Conservation (phyloP, 805 yeast species). For the Cyberlindnera mycetangii region DNA sequence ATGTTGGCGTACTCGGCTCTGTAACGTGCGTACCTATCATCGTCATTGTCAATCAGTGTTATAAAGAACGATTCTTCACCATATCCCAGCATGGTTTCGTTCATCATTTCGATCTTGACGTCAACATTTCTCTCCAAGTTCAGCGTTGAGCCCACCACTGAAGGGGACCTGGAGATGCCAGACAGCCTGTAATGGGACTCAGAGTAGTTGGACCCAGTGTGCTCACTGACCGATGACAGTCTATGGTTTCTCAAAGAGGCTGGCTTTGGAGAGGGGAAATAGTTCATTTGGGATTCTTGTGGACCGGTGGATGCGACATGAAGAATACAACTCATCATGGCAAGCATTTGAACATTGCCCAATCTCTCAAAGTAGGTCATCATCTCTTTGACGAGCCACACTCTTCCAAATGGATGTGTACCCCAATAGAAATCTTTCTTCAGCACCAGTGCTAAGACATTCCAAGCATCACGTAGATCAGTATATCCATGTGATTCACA, state of each 20-base stretch:
- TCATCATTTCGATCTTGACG: conserved; percentile 46
- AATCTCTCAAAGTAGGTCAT: conserved; percentile 59
- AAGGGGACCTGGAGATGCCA: conserved; percentile 25
- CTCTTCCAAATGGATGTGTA: conserved; percentile 69
- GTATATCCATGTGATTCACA: conserved; percentile 60
- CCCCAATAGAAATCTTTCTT: conserved; percentile 67
- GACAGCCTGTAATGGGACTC: conserved; percentile 24
- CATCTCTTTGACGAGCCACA: conserved; percentile 61
- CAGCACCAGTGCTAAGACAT: conserved; percentile 42
- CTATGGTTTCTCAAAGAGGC: conserved; percentile 12
- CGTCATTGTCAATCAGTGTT: conserved; percentile 33
- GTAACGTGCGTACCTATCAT: conserved; percentile 32
- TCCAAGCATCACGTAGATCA: conserved; percentile 77
- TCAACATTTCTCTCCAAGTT: conserved; percentile 16
- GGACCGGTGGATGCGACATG: conserved; percentile 18
- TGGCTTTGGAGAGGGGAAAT: conserved; percentile 7
- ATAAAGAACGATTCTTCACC: conserved; percentile 35
- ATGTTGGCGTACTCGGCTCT: conserved; percentile 77
- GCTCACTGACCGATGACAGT: conserved; percentile 19
- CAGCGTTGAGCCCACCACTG: conserved; percentile 16
- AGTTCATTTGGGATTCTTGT: conserved; percentile 5
- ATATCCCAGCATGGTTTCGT: conserved; percentile 33
- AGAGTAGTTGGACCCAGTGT: conserved; percentile 21
- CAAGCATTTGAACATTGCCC: conserved; percentile 83
- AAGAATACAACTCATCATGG: conserved; percentile 77